Conservation (phyloP, 768 basidiomycete species). For the Lactarius psammicola region DNA sequence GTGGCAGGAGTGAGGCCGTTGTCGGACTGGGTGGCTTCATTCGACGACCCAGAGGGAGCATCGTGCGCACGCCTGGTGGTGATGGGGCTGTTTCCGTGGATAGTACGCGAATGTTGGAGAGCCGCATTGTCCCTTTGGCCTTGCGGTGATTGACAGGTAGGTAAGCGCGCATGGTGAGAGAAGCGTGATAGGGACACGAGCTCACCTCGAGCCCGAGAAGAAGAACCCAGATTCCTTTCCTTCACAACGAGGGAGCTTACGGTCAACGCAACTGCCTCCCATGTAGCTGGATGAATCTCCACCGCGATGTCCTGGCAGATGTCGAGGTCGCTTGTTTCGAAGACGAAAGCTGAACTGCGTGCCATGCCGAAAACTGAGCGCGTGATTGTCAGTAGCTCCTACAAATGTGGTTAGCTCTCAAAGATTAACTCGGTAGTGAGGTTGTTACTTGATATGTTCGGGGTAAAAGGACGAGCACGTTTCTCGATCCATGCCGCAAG, state of each 20-base stretch:
- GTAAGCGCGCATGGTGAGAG: background rate
- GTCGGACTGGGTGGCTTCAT: conserved; percentile 7
- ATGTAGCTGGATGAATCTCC: conserved; percentile 20
- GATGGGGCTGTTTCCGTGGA: background rate
- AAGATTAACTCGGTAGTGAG: background rate
- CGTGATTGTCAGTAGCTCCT: conserved; percentile 17
- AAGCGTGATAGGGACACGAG: background rate
- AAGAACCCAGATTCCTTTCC: background rate
- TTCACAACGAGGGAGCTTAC: conserved; percentile 15
- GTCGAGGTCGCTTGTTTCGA: conserved; percentile 24
- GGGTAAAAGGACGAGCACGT: conserved; percentile 20
- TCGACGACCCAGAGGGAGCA: conserved; percentile 1
- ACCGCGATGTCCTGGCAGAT: conserved; percentile 20
- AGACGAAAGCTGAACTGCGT: background rate
- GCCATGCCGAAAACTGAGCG: background rate
- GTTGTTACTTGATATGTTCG: conserved; percentile 7
- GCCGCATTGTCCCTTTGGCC: background rate
- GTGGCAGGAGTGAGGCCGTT: conserved; percentile 6
- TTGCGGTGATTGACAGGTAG: background rate
- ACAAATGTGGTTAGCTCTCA: background rate
- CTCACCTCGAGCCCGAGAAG: conserved; percentile 7
- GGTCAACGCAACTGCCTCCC: conserved; percentile 20
- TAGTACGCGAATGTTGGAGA: background rate
- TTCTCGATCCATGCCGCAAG: conserved; percentile 6
- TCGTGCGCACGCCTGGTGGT: conserved; percentile 1